Percentiles rank a stretch among this genome's conserved stretches.
phyloP scores from a whole-genome alignment of 768 basidiomycete species.

The Rhizopogon rudus region DNA sequence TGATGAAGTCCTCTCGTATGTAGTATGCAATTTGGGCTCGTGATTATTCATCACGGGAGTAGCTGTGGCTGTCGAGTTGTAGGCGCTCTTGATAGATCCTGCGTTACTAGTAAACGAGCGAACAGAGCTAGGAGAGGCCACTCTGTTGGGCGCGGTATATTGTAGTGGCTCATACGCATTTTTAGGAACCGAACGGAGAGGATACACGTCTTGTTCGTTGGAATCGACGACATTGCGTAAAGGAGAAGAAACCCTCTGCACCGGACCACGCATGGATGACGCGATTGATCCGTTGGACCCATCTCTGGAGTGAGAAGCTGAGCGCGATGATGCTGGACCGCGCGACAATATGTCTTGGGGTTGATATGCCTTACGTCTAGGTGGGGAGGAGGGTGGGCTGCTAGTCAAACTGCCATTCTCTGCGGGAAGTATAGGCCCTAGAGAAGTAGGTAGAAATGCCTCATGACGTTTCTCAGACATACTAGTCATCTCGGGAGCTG shows the following conservation, averaged over 20 bases:
- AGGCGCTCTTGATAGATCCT: slow-evolving; percentile 4
- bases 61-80: slow-evolving; percentile 1
- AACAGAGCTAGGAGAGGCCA: slow-evolving; percentile 19
- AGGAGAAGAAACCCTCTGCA: slow-evolving; percentile 11
- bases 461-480: no score
- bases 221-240: slow-evolving; percentile 8
- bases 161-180: slow-evolving; percentile 3
- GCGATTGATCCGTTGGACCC: slow-evolving; percentile 7
- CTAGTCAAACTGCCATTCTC: background rate
- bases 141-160: slow-evolving; percentile 10
- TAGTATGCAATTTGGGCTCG: slow-evolving; percentile 15
- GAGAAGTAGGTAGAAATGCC: background rate
- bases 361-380: slow-evolving; percentile 1
- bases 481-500: background rate
- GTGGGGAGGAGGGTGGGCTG: slow-evolving; percentile 1
- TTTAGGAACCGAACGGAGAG: background rate
- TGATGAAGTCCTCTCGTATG: slow-evolving; percentile 27
- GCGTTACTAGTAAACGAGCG: slow-evolving; percentile 17
- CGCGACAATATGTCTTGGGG: slow-evolving; percentile 2
- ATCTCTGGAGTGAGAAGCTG: slow-evolving; percentile 6
- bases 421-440: background rate
- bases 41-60: slow-evolving; percentile 4
- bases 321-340: background rate
- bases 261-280: slow-evolving; percentile 8
- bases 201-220: background rate